phyloP scores from a whole-genome alignment of 1,139 yeast species.

The Diutina sp. region DNA sequence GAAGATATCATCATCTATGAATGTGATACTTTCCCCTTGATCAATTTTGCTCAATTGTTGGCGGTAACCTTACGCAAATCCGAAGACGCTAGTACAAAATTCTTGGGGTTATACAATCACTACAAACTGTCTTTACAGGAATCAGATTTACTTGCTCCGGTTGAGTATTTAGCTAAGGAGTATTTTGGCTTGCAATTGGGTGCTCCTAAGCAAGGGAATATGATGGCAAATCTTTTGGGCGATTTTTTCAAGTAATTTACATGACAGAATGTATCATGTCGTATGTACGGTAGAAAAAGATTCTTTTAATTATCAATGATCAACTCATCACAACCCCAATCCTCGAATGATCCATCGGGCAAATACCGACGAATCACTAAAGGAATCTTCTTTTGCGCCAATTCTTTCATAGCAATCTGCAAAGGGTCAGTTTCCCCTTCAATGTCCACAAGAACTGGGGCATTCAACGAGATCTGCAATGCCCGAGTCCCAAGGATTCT shows the following conservation, averaged over 20 bases:
- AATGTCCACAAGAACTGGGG: conserved; percentile 93
- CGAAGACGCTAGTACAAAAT: conserved; percentile 37
- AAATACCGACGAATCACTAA: conserved; percentile 88
- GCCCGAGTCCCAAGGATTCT: conserved; percentile 95
- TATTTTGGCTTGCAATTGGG: conserved; percentile 16
- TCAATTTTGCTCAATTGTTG: conserved; percentile 63
- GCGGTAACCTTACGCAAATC: conserved; percentile 44
- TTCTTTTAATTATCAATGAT: conserved; percentile 59
- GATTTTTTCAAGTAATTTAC: conserved; percentile 39
- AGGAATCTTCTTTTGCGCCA: conserved; percentile 90
- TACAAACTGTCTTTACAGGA: conserved; percentile 19
- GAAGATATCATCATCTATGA: conserved; percentile 8
- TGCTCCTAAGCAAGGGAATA: conserved; percentile 40
- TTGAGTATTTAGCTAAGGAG: conserved; percentile 36
- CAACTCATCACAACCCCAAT: conserved; percentile 97
- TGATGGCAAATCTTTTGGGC: conserved; percentile 80
- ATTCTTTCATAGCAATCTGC: conserved; percentile 94
- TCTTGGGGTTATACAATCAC: conserved; percentile 37
- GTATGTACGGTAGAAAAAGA: background rate
- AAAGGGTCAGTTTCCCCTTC: conserved; percentile 99
- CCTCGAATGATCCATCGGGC: conserved; percentile 96
- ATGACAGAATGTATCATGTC: background rate
- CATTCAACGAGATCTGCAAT: conserved; percentile 90
- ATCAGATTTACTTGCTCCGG: conserved; percentile 23
- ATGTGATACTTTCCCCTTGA: conserved; percentile 17